Conservation (phyloP, 805 yeast species). For the Starmera quercuum region DNA sequence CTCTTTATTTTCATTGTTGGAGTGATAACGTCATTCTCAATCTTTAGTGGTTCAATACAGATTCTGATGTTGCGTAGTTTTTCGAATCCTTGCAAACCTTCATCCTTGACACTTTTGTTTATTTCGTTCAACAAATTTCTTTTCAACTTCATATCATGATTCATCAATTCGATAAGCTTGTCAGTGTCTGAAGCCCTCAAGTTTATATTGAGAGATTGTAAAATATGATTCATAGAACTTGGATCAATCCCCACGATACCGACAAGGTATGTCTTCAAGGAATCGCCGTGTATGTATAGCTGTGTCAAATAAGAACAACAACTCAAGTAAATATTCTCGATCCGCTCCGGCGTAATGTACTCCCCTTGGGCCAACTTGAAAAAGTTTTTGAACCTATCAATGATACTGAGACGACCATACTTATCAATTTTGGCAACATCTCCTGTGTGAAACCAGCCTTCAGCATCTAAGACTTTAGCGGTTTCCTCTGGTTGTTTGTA, state of each 20-base stretch:
- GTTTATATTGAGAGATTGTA: constrained; percentile 5
- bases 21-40: constrained; percentile 56
- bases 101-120: constrained; percentile 27
- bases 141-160: constrained; percentile 14
- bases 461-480: constrained; percentile 31
- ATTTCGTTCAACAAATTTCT: constrained; percentile 26
- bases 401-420: constrained; percentile 32
- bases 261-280: constrained; percentile 42
- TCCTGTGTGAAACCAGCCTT: constrained; percentile 55
- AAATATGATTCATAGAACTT: constrained; percentile 13
- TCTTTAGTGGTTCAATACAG: constrained; percentile 50
- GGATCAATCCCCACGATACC: constrained; percentile 50
- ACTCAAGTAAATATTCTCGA: constrained; percentile 48
- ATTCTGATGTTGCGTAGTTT: constrained; percentile 46
- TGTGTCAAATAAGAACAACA: constrained; percentile 35
- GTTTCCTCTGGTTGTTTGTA: constrained; percentile 43
- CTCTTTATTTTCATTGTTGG: constrained; percentile 60
- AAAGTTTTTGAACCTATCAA: constrained; percentile 61
- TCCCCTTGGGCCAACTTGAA: constrained; percentile 53
- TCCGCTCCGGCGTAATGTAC: constrained; percentile 59
- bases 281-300: constrained; percentile 48
- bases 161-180: constrained; percentile 1
- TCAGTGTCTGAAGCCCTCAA: constrained; percentile 3
- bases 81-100: constrained; percentile 53
- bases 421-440: constrained; percentile 37